Base-by-base conservation (phyloP, 1,284 basidiomycete species). In the Apiotrichum gamsii region DNA sequence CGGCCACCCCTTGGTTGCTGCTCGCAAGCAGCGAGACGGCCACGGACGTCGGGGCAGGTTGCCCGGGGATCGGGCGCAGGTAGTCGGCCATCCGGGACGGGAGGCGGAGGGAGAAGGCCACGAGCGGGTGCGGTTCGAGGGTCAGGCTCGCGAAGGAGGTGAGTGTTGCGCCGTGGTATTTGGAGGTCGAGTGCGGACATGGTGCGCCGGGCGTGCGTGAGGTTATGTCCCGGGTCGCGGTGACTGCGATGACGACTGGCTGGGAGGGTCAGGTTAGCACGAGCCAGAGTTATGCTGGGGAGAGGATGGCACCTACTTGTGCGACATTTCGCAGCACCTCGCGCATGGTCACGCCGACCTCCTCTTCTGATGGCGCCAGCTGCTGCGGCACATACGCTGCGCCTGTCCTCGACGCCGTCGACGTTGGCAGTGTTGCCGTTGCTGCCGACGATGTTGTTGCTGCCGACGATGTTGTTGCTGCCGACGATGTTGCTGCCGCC, bases 81-180 rank as follows among this genome's bases (percentile, higher is more conserved):
- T 76, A 37, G 75, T 77, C 65, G 3, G 87, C 87, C 79, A 93
- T 85, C 8, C 87, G 78, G 1, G 88, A 91, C 3, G 90, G 90
- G n/a, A 90, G 77, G 24, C 88, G 82, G 13, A 94, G 77, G 11
- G 88, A 84, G 70, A 94, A 94, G 0, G 88, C 80, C 55, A 95
- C 80, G 49, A 94, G 79, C 0, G 90, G 89, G 58, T 83, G 74
- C 2, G 90, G 90, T 59, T 88, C 81, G 74, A 95, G 80, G 1
- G 90, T 82, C 59, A 94, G 82, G n/a, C 88, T 90, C 21, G 87
- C 83, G 67, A 94, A 89, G 0, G 90, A 93, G 5, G 90, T 93
- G 33, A 95, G 77, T 0, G 90, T 94, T 33, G 89, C 88, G 54
- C 90, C 90, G 69, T 94, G 90, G 44, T 70, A 73, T 46, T 47